These are phyloP conservation scores for Mycena pura DNA, from an alignment of 768 basidiomycete species.

Conservation along the genomic window DNA sequence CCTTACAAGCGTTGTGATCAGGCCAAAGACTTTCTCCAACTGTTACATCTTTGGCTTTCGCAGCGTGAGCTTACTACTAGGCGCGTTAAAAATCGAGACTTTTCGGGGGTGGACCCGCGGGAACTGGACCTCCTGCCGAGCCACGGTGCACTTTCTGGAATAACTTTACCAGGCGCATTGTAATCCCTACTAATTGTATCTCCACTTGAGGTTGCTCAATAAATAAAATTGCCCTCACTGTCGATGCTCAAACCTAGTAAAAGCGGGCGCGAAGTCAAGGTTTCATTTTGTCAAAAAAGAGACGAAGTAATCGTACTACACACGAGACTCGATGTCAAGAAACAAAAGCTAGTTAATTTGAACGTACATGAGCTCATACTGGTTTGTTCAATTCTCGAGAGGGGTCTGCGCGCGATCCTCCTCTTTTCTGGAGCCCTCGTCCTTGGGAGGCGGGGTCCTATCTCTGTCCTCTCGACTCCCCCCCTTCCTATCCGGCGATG, in stretches of 20 bases:
- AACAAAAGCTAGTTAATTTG: not conserved
- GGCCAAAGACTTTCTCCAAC: slow-evolving; percentile 72
- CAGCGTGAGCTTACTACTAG: slow-evolving; percentile 77
- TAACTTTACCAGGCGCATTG: not conserved
- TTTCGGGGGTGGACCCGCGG: slow-evolving; percentile 71
- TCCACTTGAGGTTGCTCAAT: no score
- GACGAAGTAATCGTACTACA: slow-evolving; percentile 5
- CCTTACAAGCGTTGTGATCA: slow-evolving; percentile 30
- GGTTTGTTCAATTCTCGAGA: slow-evolving; percentile 53
- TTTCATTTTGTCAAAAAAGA: slow-evolving; percentile 16
- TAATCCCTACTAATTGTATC: not conserved
- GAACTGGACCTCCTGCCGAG: slow-evolving; percentile 67
- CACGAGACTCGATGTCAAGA: slow-evolving; percentile 6
- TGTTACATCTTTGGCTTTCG: slow-evolving; percentile 72
- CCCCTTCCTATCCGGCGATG: slow-evolving; percentile 48
- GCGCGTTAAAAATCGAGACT: slow-evolving; percentile 71
- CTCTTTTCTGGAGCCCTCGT: slow-evolving; percentile 51
- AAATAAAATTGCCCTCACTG: no score
- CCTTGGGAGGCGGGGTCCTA: slow-evolving; percentile 54
- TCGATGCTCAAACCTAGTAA: no score
- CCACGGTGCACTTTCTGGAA: not conserved
- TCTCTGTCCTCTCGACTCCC: slow-evolving; percentile 49
- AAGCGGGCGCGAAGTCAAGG: slow-evolving; percentile 8
- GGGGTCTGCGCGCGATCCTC: slow-evolving; percentile 65
- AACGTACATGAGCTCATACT: not conserved